Conservation (phyloP, 306 rosid genomes). For the Rubus parviflorus region DNA sequence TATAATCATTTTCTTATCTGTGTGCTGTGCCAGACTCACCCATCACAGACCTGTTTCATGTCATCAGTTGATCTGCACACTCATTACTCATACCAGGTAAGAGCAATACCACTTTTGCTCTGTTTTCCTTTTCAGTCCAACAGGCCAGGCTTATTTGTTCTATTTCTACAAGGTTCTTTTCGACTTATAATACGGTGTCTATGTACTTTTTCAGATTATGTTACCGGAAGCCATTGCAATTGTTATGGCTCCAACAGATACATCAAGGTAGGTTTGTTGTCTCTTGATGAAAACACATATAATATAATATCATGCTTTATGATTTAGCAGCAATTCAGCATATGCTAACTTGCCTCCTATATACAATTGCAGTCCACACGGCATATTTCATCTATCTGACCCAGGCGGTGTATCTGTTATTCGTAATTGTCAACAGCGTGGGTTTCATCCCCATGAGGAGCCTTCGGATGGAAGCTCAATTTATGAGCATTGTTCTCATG, state of each 20-base stretch:
- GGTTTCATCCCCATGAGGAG: conserved; percentile 99
- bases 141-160: background rate
- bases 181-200: conserved; percentile 7
- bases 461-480: conserved; percentile 77
- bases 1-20: conserved; percentile 3
- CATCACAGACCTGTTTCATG: conserved; percentile 99
- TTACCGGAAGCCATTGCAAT: conserved; percentile 97
- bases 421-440: conserved; percentile 89
- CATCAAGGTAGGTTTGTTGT: conserved; percentile 51
- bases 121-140: background rate
- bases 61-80: conserved; percentile 98
- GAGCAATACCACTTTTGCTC: conserved; percentile 15
- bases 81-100: conserved; percentile 98
- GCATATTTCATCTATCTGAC: conserved; percentile 94
- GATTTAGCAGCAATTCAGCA: background rate
- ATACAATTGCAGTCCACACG: conserved; percentile 78
- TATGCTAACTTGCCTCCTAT: conserved; percentile 30
- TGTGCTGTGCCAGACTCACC: conserved; percentile 77
- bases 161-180: conserved; percentile 7
- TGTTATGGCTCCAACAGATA: conserved; percentile 98
- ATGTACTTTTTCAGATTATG: conserved; percentile 66
- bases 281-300: background rate
- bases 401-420: conserved; percentile 90
- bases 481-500: conserved; percentile 98
- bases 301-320: background rate